Percentiles rank a stretch among this genome's conserved stretches.
phyloP scores from a whole-genome alignment of 164 flowering plant genomes.

The Chloranthus sessilifolius region DNA sequence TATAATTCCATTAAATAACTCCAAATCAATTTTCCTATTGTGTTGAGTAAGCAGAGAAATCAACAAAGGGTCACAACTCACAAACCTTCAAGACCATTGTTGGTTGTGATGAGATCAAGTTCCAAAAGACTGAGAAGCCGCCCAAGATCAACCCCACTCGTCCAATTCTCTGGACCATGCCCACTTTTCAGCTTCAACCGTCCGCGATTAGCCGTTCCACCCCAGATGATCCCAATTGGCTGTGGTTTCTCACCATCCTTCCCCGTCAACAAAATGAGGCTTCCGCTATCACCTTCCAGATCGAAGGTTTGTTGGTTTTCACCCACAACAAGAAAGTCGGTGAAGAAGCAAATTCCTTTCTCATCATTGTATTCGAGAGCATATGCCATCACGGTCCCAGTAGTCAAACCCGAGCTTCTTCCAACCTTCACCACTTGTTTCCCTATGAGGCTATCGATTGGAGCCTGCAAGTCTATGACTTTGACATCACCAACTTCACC shows the following conservation, averaged over 20 bases:
- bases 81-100: constrained; percentile 73
- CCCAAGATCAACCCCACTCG: constrained; percentile 96
- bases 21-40: neutral
- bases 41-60: neutral
- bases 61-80: too few relatives aligned
- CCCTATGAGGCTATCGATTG: constrained; percentile 71
- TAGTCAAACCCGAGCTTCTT: constrained; percentile 92
- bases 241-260: constrained; percentile 60
- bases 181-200: constrained; percentile 82
- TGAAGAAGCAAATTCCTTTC: constrained; percentile 90
- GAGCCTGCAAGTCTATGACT: constrained; percentile 69
- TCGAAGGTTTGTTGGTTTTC: constrained; percentile 92
- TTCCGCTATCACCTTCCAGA: constrained; percentile 96
- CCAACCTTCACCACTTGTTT: constrained; percentile 87
- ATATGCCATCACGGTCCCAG: constrained; percentile 88
- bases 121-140: constrained; percentile 92
- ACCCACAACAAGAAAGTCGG: constrained; percentile 92
- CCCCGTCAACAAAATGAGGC: constrained; percentile 74
- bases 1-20: too few relatives aligned
- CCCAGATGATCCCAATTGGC: constrained; percentile 97
- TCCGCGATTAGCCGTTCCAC: constrained; percentile 98
- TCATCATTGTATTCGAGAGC: constrained; percentile 92
- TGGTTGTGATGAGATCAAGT: constrained; percentile 72
- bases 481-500: constrained; percentile 81
- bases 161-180: constrained; percentile 91